Base-by-base conservation (phyloP, 352 stramenopile genomes). In the Halophytophthora polymorphica region DNA sequence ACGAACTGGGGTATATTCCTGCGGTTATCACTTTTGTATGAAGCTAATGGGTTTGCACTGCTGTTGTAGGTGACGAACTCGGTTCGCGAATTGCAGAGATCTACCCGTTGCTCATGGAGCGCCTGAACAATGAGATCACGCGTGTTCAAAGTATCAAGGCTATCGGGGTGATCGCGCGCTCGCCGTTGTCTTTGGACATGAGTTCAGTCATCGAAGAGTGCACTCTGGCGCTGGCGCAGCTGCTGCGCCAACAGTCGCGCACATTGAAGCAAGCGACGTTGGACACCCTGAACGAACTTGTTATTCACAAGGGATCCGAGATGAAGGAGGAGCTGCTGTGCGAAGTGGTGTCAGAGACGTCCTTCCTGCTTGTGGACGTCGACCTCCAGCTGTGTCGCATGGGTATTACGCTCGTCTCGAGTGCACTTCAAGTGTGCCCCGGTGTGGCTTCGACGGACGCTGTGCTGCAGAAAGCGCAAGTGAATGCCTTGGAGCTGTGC, bases 91-190 rank as follows among this genome's bases (percentile, higher is more conserved):
- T 90, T 12, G 73, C 71, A 15, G 80, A 89, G 51, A 77, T 98
- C 40, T 91, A 98, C 18, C 77, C 79, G 13, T 58, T 99, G 13
- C 67, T 99, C 7, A 93, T 98, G 66, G 96, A 99, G 54, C 88
- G 95, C 46, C 77, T 99, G 8, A 91, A 95, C 52, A 99, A 99
- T 66, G 97, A 99, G 70, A 98, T 98, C 50, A 99, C 96, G 17
- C 90, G 97, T 17, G 86, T 98, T 34, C 79, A 96, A 42, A 97
- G 93, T 15, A 98, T 99, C 60, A 98, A 98, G 71, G 95, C 95
- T 2, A 79, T 99, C 18, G 83, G 76, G 13, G 71, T 72, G 14
- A 96, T 98, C 58, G 94, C 90, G 19, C 74, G 73, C 5, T 95
- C 90, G 6, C 86, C 85, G 39, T 57, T 95, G 2, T 56, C 74